Percentiles rank a stretch among this genome's conserved stretches.
Evolutionary conservation across 495 filamentous ascomycete species (phyloP).

Genomic region (Barbatosphaeria neglecta): DNA sequence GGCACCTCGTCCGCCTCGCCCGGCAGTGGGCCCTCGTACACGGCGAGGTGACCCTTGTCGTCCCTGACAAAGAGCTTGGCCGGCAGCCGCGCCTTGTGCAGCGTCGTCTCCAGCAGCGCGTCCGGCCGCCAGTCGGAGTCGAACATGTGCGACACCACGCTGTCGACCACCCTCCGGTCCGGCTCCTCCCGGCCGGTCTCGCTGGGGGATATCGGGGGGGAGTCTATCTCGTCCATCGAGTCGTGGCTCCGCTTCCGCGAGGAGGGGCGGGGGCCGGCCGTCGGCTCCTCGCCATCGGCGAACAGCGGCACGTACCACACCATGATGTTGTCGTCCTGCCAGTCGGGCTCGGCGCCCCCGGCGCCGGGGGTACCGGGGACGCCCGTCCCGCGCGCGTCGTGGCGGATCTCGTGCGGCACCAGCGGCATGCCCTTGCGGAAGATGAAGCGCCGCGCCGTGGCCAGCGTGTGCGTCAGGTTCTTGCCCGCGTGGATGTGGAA

Average conservation of each 20-base stretch:
- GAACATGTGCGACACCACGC: slow-evolving; percentile 70
- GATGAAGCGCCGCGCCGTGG: slow-evolving; percentile 76
- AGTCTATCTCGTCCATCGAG: no score
- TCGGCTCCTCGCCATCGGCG: slow-evolving; percentile 1
- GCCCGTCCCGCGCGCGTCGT: no score
- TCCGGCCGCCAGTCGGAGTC: slow-evolving; percentile 65
- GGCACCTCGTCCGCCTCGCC: slow-evolving; percentile 35
- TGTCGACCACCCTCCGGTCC: slow-evolving; percentile 39
- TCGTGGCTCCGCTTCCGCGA: slow-evolving; percentile 51
- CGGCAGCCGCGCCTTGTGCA: slow-evolving; percentile 55
- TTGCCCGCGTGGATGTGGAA: slow-evolving; percentile 65
- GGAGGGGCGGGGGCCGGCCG: slow-evolving; percentile 25
- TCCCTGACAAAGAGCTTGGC: slow-evolving; percentile 61
- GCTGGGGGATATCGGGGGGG: no score
- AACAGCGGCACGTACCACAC: slow-evolving; percentile 72
- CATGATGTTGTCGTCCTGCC: slow-evolving; percentile 59
- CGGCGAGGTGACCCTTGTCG: slow-evolving; percentile 49
- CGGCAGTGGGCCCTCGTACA: slow-evolving; percentile 55
- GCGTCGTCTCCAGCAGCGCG: slow-evolving; percentile 47
- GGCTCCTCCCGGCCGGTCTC: slow-evolving; percentile 2
- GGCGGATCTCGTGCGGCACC: slow-evolving; percentile 51
- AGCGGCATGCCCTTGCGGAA: slow-evolving; percentile 74
- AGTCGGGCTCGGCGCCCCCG: slow-evolving; percentile 43
- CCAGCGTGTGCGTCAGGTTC: slow-evolving; percentile 68
- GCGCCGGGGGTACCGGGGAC: slow-evolving; percentile 8